Conservation (phyloP, 2,329 filamentous ascomycete species). For the Fusarium zealandicum region DNA sequence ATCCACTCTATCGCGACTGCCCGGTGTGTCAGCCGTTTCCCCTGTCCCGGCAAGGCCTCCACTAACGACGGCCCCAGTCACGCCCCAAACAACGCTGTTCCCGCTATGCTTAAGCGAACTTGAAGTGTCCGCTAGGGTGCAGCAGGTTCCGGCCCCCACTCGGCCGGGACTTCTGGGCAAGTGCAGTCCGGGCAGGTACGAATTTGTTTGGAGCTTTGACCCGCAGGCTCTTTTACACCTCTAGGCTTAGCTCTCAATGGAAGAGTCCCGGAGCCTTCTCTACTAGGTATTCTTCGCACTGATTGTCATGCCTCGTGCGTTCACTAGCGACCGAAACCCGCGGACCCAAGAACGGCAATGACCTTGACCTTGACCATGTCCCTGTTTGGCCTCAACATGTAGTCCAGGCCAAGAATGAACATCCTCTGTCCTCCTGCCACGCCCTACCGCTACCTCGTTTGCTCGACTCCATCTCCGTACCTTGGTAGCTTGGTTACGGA, state of each 20-base stretch:
- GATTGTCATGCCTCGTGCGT: constrained; percentile 11
- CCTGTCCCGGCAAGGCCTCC: not conserved
- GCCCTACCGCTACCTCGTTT: constrained; percentile 2
- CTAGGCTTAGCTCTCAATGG: constrained; percentile 16
- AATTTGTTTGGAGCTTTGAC: constrained; percentile 21
- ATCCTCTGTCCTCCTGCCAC: constrained; percentile 1
- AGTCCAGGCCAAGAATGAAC: constrained; percentile 13
- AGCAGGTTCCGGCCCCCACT: constrained; percentile 5
- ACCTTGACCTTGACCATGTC: constrained; percentile 18
- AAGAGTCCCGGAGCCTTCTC: constrained; percentile 19
- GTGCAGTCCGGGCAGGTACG: constrained; percentile 1
- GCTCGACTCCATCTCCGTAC: not conserved
- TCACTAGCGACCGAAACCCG: constrained; percentile 17
- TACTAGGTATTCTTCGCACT: constrained; percentile 10
- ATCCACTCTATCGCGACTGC: constrained; percentile 31
- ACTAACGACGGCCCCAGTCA: constrained; percentile 15
- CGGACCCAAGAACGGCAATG: constrained; percentile 33
- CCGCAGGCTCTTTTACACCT: constrained; percentile 3
- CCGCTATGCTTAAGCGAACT: constrained; percentile 42
- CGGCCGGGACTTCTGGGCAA: not conserved
- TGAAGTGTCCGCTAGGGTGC: constrained; percentile 31
- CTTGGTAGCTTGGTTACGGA: constrained; percentile 3
- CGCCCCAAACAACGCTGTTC: constrained; percentile 38
- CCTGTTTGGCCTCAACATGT: constrained; percentile 25
- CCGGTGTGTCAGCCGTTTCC: constrained; percentile 26